Percentiles rank a stretch among this genome's conserved stretches.
phyloP scores from a whole-genome alignment of 176 grass and related monocot genomes.

The Calamus simplicifolius region DNA sequence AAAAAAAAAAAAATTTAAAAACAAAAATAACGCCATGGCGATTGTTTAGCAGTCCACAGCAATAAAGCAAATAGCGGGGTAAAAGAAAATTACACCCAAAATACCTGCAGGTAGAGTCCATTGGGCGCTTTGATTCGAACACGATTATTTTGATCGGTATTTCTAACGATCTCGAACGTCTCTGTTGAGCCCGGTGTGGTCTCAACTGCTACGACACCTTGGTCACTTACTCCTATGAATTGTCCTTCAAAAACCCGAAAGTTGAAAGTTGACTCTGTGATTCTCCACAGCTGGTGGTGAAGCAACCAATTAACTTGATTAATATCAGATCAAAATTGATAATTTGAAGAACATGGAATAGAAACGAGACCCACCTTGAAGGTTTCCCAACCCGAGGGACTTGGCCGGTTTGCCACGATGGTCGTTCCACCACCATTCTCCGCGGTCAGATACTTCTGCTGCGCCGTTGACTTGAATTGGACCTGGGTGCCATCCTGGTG shows the following conservation, averaged over 20 bases:
- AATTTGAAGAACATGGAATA: too few species aligned
- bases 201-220: constrained; percentile 28
- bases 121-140: constrained; percentile 47
- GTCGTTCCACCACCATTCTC: constrained; percentile 39
- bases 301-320: background rate
- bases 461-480: constrained; percentile 46
- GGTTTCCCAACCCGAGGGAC: constrained; percentile 49
- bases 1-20: too few species aligned
- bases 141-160: constrained; percentile 7
- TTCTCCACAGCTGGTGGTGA: constrained; percentile 44
- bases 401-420: constrained; percentile 36
- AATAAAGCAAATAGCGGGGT: too few species aligned
- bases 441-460: constrained; percentile 35
- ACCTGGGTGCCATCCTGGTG: constrained; percentile 54
- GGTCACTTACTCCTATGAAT: constrained; percentile 32
- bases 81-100: too few species aligned
- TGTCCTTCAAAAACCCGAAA: constrained; percentile 28
- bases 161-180: constrained; percentile 37
- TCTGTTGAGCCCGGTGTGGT: constrained; percentile 23
- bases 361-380: constrained; percentile 33
- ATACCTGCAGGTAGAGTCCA: constrained; percentile 48
- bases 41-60: too few species aligned
- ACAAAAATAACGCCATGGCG: too few species aligned
- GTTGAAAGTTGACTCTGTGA: constrained; percentile 38
- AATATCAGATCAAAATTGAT: background rate